Evolutionary conservation across 345 rosid species (phyloP), one percentile per base, ranked within the genome.

Genomic region (Dimocarpus longan): DNA sequence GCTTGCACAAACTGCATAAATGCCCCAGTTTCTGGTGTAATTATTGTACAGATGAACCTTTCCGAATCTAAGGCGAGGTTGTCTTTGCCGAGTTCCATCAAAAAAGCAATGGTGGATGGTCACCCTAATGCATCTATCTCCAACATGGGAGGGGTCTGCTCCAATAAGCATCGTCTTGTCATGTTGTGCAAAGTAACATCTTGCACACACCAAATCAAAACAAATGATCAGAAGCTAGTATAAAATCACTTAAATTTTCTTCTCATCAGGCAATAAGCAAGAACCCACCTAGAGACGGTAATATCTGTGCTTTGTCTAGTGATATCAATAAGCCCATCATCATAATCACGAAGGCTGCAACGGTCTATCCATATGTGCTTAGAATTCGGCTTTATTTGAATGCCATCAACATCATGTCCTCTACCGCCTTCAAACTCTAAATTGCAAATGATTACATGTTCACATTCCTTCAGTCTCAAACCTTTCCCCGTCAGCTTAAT

Each of bases 41-140:
- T 92, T 95, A 80, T 95, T 95, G 80, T 92, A 92, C 71, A 93
- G 76, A 89, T 95, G 97, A 84, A 93, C 99, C 84, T 90, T 93
- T 1, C 89, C 99, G 72, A 86, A 95, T 85, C 99, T 85, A 67
- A 95, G 88, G 75, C 97, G 97, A 78, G 99, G 99, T 1, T 91
- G 97, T 44, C 98, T 89, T 79, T 95, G 98, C 63, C 90, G 76
- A 0, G 98, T 95, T 62, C 97, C 96, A 82, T 93, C 93, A 59
- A 95, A 95, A 79, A 95, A 93, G 71, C 99, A 95, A 82, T 93
- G 99, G 77, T 95, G 99, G 82, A 93, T 90, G 12, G 98, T 93
- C 68, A 93, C 96, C 60, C 92, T 80, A 6, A 93, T 93, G 71
- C 95, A 91, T 80, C 99, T 88, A 79, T 95, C 98, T 28, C 86